These are phyloP conservation scores for Pseudotulostoma volvatum DNA, from an alignment of 495 filamentous ascomycete species.

Conservation along the genomic window DNA sequence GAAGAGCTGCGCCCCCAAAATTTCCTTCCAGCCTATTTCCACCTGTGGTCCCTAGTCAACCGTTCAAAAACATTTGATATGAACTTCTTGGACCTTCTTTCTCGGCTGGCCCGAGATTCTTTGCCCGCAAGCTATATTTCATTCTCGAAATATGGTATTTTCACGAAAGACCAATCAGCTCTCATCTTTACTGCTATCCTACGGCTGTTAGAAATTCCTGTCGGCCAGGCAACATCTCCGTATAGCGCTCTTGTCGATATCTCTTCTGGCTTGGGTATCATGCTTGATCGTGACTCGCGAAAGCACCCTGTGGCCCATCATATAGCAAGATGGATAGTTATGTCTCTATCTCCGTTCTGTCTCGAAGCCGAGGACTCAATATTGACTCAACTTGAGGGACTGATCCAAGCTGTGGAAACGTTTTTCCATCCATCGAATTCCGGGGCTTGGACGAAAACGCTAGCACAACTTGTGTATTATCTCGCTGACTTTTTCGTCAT, in stretches of 20 bases:
- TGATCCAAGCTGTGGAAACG: conserved; percentile 92
- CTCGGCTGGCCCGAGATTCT: conserved; percentile 69
- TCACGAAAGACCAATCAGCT: conserved; percentile 79
- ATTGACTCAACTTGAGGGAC: conserved; percentile 70
- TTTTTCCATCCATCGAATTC: conserved; percentile 99
- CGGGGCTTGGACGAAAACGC: conserved; percentile 75
- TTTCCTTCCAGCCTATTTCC: conserved; percentile 82
- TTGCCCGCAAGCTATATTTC: conserved; percentile 55
- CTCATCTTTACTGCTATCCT: conserved; percentile 86
- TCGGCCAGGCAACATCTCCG: conserved; percentile 86
- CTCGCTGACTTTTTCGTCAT: conserved; percentile 94
- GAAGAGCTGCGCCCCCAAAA: conserved; percentile 61
- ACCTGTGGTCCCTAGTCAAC: conserved; percentile 87
- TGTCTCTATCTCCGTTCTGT: conserved; percentile 79
- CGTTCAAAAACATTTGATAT: conserved; percentile 78
- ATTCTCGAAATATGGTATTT: conserved; percentile 79
- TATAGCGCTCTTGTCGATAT: conserved; percentile 73
- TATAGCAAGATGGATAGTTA: conserved; percentile 88
- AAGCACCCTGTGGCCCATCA: conserved; percentile 85
- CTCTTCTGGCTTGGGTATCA: conserved; percentile 61
- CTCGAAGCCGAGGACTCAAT: conserved; percentile 64
- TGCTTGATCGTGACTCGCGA: conserved; percentile 78
- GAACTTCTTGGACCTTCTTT: conserved; percentile 76
- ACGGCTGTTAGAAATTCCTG: conserved; percentile 83
- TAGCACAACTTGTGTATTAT: conserved; percentile 84